Conservation (phyloP, 106 monocot species). For the Chionographis japonica region DNA sequence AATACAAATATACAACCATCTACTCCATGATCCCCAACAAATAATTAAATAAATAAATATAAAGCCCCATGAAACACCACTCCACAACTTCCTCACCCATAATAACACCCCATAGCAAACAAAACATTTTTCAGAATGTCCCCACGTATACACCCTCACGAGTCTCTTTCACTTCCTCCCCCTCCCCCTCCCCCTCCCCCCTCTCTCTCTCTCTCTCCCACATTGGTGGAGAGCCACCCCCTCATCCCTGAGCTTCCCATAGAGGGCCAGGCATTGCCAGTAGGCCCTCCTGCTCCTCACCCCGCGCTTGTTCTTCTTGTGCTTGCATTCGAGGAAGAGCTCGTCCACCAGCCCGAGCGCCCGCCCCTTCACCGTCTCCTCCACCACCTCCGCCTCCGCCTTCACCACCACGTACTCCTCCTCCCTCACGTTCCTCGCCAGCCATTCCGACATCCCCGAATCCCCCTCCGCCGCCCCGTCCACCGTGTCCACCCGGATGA, state of each 20-base stretch:
- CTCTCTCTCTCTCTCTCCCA: constrained; percentile 6
- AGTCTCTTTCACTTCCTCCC: no score
- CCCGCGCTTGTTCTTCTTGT: constrained; percentile 11
- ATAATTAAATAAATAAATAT: no score
- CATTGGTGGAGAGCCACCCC: constrained; percentile 26
- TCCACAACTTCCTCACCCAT: no score
- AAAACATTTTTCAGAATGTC: no score
- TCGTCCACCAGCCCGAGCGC: constrained; percentile 59
- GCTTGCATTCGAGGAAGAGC: constrained; percentile 62
- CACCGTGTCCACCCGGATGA: constrained; percentile 48
- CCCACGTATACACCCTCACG: no score
- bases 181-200: no score
- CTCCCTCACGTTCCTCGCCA: constrained; percentile 42
- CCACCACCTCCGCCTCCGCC: constrained; percentile 65
- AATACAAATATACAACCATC: no score
- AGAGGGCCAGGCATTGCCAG: constrained; percentile 49
- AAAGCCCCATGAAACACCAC: no score
- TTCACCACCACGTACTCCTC: constrained; percentile 88
- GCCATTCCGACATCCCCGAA: constrained; percentile 43
- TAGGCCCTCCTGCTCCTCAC: constrained; percentile 29
- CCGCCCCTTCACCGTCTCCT: constrained; percentile 47
- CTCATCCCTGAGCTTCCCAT: constrained; percentile 23
- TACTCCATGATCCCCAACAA: no score
- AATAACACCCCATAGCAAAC: no score
- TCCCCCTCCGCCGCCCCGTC: background rate